Conservation (phyloP, 805 yeast genomes). For the Cyberlindnera mississippiensis region DNA sequence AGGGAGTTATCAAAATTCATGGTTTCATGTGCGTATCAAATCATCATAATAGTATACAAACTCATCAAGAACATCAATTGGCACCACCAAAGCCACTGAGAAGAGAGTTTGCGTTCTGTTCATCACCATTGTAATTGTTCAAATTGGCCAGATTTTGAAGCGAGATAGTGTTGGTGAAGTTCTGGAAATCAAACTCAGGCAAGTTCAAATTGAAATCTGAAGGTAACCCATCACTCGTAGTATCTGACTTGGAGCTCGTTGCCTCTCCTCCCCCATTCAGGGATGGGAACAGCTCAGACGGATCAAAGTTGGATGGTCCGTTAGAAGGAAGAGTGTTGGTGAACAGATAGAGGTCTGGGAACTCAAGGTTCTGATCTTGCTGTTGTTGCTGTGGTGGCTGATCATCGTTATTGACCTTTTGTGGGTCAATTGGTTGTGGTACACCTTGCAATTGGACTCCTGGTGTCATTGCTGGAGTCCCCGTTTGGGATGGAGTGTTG, state of each 20-base stretch:
- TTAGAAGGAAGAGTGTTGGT: conserved; percentile 24
- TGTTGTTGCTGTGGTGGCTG: neutral
- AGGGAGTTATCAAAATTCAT: no score
- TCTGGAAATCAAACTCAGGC: conserved; percentile 27
- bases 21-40: no score
- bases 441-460: neutral
- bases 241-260: conserved; percentile 15
- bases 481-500: conserved; percentile 6
- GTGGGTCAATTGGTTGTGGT: neutral
- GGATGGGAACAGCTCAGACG: conserved; percentile 26
- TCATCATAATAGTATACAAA: no score
- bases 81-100: neutral
- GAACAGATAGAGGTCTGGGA: conserved; percentile 28
- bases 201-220: conserved; percentile 23
- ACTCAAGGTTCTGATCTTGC: conserved; percentile 16
- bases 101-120: neutral
- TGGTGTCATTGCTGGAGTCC: conserved; percentile 7
- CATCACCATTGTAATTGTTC: conserved; percentile 11
- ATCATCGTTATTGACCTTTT: neutral
- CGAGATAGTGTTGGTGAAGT: conserved; percentile 20
- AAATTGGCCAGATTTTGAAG: conserved; percentile 25
- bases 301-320: conserved; percentile 21
- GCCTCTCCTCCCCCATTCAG: neutral
- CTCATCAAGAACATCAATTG: no score
- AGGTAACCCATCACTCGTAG: conserved; percentile 16